A percentile compares a stretch with the other conserved stretches of the same genome.
These are phyloP conservation scores for Fusarium sp. DNA, from an alignment of 2,329 filamentous ascomycete genomes.

Conservation along the genomic window DNA sequence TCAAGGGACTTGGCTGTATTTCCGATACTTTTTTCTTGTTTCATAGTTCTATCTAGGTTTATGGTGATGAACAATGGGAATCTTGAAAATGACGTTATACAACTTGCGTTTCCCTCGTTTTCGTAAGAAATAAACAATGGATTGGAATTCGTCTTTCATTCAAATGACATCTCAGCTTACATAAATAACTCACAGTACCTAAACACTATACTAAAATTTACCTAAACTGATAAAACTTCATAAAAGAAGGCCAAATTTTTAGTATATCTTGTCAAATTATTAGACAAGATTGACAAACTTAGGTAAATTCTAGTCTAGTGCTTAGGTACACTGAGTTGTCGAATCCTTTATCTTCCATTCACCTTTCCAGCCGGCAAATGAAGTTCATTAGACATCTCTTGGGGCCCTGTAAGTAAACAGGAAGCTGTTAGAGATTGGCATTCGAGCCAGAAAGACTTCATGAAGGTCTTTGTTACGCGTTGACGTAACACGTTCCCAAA, in stretches of 20 bases:
- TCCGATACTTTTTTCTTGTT: conserved; percentile 3
- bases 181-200: background rate
- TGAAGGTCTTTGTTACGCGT: background rate
- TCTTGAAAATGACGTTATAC: conserved; percentile 27
- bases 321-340: background rate
- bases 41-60: conserved; percentile 35
- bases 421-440: background rate
- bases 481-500: background rate
- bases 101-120: background rate
- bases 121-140: background rate
- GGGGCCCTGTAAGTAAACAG: background rate
- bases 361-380: background rate
- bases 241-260: background rate
- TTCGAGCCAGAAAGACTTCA: background rate
- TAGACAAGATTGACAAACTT: background rate
- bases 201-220: background rate
- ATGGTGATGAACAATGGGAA: conserved; percentile 37
- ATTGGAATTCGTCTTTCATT: background rate
- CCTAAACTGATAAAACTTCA: background rate
- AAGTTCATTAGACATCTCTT: background rate
- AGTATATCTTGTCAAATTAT: background rate
- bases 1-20: conserved; percentile 11
- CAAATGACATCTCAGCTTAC: background rate
- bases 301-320: background rate
- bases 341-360: background rate